Conservation (phyloP, 129 eudicot genomes). For the Silybum marianum region DNA sequence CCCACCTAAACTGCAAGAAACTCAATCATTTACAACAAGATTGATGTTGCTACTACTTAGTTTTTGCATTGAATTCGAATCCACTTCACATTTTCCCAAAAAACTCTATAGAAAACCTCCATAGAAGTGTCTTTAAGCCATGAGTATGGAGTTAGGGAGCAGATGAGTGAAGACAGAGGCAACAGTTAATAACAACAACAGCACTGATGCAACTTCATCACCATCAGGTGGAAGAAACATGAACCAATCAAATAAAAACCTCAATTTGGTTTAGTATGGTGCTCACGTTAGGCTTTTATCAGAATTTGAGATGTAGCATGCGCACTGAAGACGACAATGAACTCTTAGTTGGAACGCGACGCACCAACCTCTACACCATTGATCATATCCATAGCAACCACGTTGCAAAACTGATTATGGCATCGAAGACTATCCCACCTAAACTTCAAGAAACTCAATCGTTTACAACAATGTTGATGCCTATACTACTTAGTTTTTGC, state of each 20-base stretch:
- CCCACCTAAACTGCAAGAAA: background rate
- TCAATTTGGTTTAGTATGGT: constrained; percentile 47
- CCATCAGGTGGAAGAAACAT: constrained; percentile 46
- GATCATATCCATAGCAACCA: no score
- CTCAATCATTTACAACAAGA: constrained; percentile 14
- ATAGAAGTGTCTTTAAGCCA: constrained; percentile 3
- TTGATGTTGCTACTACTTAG: background rate
- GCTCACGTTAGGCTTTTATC: constrained; percentile 60
- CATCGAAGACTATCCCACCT: no score
- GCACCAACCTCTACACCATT: no score
- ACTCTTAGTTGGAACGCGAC: no score
- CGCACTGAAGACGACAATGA: no score
- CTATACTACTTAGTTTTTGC: constrained; percentile 2
- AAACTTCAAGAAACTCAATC: constrained; percentile 23
- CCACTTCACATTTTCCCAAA: constrained; percentile 23
- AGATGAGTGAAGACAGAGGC: constrained; percentile 24
- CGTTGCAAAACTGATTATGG: no score
- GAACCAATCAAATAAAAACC: constrained; percentile 5
- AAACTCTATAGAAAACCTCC: constrained; percentile 12
- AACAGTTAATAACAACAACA: constrained; percentile 23
- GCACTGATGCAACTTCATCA: constrained; percentile 38
- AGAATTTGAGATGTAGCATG: constrained; percentile 69
- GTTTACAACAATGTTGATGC: constrained; percentile 1
- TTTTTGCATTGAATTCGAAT: background rate
- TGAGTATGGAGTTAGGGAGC: constrained; percentile 23